A percentile compares a stretch with the other conserved stretches of the same genome.
Evolutionary conservation across 2,329 filamentous ascomycete species (phyloP).

Genomic region (Fonsecaea pedrosoi): DNA sequence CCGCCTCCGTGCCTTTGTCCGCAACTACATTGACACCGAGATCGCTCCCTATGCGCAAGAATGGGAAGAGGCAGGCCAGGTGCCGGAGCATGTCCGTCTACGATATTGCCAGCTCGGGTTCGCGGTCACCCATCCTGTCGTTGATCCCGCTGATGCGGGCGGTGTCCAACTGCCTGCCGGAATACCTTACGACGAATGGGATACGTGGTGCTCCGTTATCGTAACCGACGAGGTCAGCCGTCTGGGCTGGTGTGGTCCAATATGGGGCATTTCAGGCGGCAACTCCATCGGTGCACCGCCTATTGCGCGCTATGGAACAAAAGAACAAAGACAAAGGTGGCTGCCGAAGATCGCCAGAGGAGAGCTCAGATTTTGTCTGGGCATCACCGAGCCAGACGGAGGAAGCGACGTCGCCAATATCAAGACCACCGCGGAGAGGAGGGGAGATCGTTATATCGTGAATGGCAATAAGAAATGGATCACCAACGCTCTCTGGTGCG

Average conservation of each 20-base stretch:
- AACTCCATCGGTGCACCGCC: slow-evolving; percentile 73
- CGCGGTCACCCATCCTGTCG: slow-evolving; percentile 70
- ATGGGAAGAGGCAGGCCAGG: slow-evolving; percentile 71
- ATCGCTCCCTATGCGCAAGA: slow-evolving; percentile 68
- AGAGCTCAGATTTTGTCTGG: slow-evolving; percentile 73
- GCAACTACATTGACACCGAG: slow-evolving; percentile 69
- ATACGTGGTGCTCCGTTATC: slow-evolving; percentile 73
- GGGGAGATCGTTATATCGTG: slow-evolving; percentile 71
- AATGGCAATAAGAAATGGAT: slow-evolving; percentile 84
- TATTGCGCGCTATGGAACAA: slow-evolving; percentile 70
- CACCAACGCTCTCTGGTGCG: slow-evolving; percentile 74
- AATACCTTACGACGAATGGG: slow-evolving; percentile 74
- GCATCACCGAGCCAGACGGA: slow-evolving; percentile 78
- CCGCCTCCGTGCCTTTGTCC: slow-evolving; percentile 70
- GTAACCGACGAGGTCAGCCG: slow-evolving; percentile 74
- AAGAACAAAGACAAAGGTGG: slow-evolving; percentile 67
- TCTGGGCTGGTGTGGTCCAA: slow-evolving; percentile 68
- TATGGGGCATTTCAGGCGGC: slow-evolving; percentile 66
- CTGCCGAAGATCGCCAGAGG: slow-evolving; percentile 72
- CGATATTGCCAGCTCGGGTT: slow-evolving; percentile 71
- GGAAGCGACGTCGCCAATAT: slow-evolving; percentile 78
- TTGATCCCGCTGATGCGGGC: slow-evolving; percentile 69
- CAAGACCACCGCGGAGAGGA: slow-evolving; percentile 69
- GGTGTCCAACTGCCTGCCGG: slow-evolving; percentile 71
- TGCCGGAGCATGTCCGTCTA: slow-evolving; percentile 68